Evolutionary conservation across 2,329 filamentous ascomycete species (phyloP).

Genomic region (Verticillium tricorpus): DNA sequence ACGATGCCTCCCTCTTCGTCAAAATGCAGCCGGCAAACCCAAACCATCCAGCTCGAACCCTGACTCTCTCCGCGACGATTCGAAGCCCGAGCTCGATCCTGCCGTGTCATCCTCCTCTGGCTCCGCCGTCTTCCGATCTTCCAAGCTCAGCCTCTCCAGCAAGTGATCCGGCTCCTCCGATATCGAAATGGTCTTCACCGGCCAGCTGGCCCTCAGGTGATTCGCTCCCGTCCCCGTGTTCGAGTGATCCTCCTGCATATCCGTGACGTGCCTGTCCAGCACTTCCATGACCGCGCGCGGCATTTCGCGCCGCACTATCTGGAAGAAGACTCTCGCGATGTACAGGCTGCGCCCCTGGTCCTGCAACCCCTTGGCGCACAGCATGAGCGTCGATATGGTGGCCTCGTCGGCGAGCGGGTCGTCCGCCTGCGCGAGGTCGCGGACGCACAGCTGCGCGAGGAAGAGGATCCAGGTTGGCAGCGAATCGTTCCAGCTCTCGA

Average conservation of each 20-base stretch:
- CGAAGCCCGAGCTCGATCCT: neutral
- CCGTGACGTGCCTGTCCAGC: constrained; percentile 7
- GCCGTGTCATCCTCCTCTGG: neutral
- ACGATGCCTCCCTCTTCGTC: too few species aligned
- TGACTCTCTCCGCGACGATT: too few species aligned
- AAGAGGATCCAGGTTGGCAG: constrained; percentile 11
- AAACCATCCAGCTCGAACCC: too few species aligned
- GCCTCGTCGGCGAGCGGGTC: constrained; percentile 10
- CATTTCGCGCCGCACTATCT: constrained; percentile 14
- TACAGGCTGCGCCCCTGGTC: constrained; percentile 20
- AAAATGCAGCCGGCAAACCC: too few species aligned
- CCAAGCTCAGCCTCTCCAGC: neutral
- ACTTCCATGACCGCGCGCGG: constrained; percentile 13
- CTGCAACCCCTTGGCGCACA: constrained; percentile 20
- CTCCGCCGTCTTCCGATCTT: neutral
- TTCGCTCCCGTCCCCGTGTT: constrained; percentile 10
- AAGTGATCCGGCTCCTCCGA: constrained; percentile 1
- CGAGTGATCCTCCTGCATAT: constrained; percentile 12
- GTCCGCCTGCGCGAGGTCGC: constrained; percentile 9
- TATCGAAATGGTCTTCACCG: constrained; percentile 3
- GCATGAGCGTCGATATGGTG: constrained; percentile 17
- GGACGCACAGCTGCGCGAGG: constrained; percentile 17
- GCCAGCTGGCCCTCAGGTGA: constrained; percentile 19
- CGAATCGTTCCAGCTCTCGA: constrained; percentile 16
- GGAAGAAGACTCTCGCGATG: constrained; percentile 16